phyloP scores from a whole-genome alignment of 75 land plant species.

The Adiantum capillusveneris region DNA sequence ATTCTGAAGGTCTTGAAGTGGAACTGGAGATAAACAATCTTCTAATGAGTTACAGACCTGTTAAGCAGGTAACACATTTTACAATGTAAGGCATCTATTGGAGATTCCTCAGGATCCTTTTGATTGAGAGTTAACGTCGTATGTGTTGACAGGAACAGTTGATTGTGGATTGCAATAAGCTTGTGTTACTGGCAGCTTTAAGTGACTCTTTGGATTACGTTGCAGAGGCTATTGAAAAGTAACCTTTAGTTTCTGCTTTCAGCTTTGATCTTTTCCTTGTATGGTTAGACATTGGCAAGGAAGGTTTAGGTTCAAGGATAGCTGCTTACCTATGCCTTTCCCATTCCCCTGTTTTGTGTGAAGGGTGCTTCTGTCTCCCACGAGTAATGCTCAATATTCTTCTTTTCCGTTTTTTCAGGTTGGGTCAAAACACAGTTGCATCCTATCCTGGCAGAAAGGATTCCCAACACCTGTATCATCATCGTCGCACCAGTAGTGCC shows the following conservation, averaged over 20 bases:
- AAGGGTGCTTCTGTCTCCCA: no score
- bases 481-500: slow-evolving; percentile 51
- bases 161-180: slow-evolving; percentile 84
- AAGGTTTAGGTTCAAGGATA: no score
- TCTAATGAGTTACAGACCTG: slow-evolving; percentile 67
- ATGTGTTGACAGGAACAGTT: slow-evolving; percentile 64
- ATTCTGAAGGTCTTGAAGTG: slow-evolving; percentile 63
- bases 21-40: slow-evolving; percentile 79
- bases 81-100: no score
- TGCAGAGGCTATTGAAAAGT: slow-evolving; percentile 88
- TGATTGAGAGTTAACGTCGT: neutral
- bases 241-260: no score
- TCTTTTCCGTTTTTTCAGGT: slow-evolving; percentile 23
- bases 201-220: slow-evolving; percentile 95
- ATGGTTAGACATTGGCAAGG: no score
- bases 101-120: neutral
- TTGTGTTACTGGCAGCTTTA: slow-evolving; percentile 85
- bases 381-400: no score
- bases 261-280: no score
- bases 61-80: slow-evolving; percentile 64
- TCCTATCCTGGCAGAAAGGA: slow-evolving; percentile 34
- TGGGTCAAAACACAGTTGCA: slow-evolving; percentile 39
- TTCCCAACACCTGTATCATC: slow-evolving; percentile 23
- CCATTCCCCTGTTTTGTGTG: no score
- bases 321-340: no score